Evolutionary conservation across 2,329 filamentous ascomycete species (phyloP).

Genomic region (Neophaeococcomyces mojaviensis): DNA sequence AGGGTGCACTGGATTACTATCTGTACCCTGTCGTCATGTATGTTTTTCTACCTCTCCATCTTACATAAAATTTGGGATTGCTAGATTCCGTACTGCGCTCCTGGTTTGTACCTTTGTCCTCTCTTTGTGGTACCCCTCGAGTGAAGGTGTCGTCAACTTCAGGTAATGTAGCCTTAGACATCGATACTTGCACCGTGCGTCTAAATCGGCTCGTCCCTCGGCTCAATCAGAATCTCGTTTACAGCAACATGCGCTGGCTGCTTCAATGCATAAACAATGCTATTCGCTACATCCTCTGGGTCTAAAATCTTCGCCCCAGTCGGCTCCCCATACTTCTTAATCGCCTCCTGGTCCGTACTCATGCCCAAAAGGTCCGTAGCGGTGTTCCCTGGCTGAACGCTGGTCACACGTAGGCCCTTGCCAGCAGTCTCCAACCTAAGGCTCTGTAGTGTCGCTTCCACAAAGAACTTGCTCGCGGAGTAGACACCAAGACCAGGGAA

Average conservation of each 20-base stretch:
- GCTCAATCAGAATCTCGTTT: constrained; percentile 74
- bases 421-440: constrained; percentile 70
- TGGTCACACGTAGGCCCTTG: constrained; percentile 63
- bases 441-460: constrained; percentile 70
- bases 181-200: too few relatives aligned
- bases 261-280: constrained; percentile 66
- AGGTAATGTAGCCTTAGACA: too few relatives aligned
- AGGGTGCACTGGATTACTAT: too few relatives aligned
- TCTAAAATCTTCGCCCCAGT: constrained; percentile 68
- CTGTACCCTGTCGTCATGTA: too few relatives aligned
- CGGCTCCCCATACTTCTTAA: constrained; percentile 72
- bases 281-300: constrained; percentile 62
- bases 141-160: too few relatives aligned
- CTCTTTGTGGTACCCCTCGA: too few relatives aligned
- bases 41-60: too few relatives aligned
- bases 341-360: constrained; percentile 66
- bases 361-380: constrained; percentile 65
- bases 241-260: constrained; percentile 70
- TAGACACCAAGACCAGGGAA: constrained; percentile 77
- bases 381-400: constrained; percentile 70
- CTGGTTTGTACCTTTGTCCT: too few relatives aligned
- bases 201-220: constrained; percentile 65
- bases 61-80: too few relatives aligned
- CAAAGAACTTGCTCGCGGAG: constrained; percentile 77
- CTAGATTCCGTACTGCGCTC: too few relatives aligned